Evolutionary conservation across 345 rosid species (phyloP), one percentile per base, ranked within the genome.

Genomic region (Eucalyptus fibrosa): DNA sequence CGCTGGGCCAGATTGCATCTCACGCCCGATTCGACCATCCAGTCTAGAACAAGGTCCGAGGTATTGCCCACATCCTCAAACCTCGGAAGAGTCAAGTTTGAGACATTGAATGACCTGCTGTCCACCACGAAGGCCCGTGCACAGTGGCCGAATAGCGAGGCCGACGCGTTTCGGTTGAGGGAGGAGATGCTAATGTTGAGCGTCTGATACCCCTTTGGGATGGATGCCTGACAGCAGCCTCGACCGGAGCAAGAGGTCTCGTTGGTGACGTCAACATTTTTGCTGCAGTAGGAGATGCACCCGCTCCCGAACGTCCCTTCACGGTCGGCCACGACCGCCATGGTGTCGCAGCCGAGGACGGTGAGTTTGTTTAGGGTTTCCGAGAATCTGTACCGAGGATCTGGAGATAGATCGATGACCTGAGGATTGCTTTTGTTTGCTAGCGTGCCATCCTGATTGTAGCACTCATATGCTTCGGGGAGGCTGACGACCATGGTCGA

Each of bases 1-100:
- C n/a, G n/a, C 30, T 24, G 0, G 69, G 69, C 69, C 18, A 0
- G 0, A 0, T 0, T 0, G 32, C 69, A 62, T 13, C 9, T 28
- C 5, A 62, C 69, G 69, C 1, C 17, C 34, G 69, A 28, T 30
- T 62, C 69, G 9, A 62, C 69, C 69, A 30, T 62, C 69, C 69
- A 62, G 34, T 62, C 69, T 4, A 62, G 69, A 62, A 12, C 8
- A 30, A 62, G 17, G 34, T 0, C 69, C 34, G 2, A 0, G 69
- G 8, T n/a, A 1, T 62, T 62, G 69, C 69, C 34, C 69, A 60
- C 8, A 30, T 60, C n/a, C n/a, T 26, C 67, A 6, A 60, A 26
- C 0, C 67, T 11, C n/a, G 67, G 67, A 12, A 3, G 67, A 26
- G 16, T 60, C 32, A 28, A 26, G 67, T 12, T 5, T 3, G 34